phyloP scores from a whole-genome alignment of 139 green algal species.

The Ettlia oleoabundans region DNA sequence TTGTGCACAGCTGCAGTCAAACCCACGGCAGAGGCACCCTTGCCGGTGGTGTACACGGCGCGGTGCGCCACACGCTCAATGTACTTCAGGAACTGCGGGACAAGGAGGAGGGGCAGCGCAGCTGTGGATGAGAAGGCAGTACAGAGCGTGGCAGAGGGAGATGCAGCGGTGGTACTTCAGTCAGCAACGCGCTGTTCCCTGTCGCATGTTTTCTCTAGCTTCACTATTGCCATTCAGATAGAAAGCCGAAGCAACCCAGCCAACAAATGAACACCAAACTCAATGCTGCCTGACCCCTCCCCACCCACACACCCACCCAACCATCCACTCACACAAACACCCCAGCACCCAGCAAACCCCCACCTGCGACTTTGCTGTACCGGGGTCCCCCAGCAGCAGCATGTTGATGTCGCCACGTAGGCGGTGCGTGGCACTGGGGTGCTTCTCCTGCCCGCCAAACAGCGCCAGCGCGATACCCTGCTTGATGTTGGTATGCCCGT shows the following conservation, averaged over 20 bases:
- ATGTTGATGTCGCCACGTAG: conserved; percentile 99
- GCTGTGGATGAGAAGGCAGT: background rate
- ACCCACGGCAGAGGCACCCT: conserved; percentile 96
- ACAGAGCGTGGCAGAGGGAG: too few relatives aligned
- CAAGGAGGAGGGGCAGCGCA: conserved; percentile 78
- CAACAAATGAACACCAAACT: too few relatives aligned
- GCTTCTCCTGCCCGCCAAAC: conserved; percentile 93
- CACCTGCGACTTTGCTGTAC: conserved; percentile 55
- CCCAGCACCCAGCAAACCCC: background rate
- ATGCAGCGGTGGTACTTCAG: too few relatives aligned
- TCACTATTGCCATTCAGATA: too few relatives aligned
- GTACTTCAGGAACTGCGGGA: conserved; percentile 97
- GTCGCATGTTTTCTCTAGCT: too few relatives aligned
- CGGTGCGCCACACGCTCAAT: conserved; percentile 92
- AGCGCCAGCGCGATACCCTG: conserved; percentile 91
- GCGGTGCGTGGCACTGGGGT: conserved; percentile 70
- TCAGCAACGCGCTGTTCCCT: too few relatives aligned
- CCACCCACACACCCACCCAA: too few relatives aligned
- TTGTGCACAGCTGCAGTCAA: conserved; percentile 96
- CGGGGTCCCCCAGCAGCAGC: conserved; percentile 96
- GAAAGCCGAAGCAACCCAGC: too few relatives aligned
- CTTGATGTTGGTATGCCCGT: conserved; percentile 99
- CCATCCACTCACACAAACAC: too few relatives aligned
- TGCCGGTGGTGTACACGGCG: conserved; percentile 98
- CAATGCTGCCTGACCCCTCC: too few relatives aligned